Conservation (phyloP, 805 yeast species). For the Sugiyamaella floridensis region DNA sequence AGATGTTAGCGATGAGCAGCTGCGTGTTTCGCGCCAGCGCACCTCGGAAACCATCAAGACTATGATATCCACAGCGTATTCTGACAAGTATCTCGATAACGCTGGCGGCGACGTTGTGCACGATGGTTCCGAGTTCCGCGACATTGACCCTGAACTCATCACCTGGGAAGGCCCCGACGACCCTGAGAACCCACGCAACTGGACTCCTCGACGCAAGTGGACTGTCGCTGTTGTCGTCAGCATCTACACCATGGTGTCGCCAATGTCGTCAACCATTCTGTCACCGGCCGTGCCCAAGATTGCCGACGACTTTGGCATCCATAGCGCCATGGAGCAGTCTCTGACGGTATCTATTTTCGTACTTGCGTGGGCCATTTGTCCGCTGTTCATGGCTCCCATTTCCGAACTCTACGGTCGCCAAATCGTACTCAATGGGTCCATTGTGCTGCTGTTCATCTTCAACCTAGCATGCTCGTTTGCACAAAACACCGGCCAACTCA, state of each 20-base stretch:
- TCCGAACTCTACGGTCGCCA: slow-evolving; percentile 62
- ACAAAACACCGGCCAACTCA: slow-evolving; percentile 46
- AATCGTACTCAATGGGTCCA: slow-evolving; percentile 46
- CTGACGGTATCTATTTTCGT: slow-evolving; percentile 58
- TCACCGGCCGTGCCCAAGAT: slow-evolving; percentile 54
- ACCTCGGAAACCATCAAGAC: slow-evolving; percentile 39
- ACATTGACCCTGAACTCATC: slow-evolving; percentile 57
- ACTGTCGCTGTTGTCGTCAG: slow-evolving; percentile 43
- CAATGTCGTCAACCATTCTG: slow-evolving; percentile 54
- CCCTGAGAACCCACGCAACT: slow-evolving; percentile 58
- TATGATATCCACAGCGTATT: slow-evolving; percentile 29
- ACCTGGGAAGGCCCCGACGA: slow-evolving; percentile 63
- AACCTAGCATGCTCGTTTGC: slow-evolving; percentile 56
- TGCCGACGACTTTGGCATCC: slow-evolving; percentile 38
- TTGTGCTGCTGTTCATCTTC: slow-evolving; percentile 38
- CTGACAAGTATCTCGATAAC: slow-evolving; percentile 10
- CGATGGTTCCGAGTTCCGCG: slow-evolving; percentile 49
- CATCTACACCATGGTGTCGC: slow-evolving; percentile 50
- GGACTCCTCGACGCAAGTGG: slow-evolving; percentile 41
- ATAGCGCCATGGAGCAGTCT: slow-evolving; percentile 38
- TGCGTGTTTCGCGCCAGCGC: slow-evolving; percentile 37
- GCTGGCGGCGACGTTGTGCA: slow-evolving; percentile 24
- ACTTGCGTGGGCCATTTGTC: slow-evolving; percentile 65
- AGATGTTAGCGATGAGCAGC: slow-evolving; percentile 31
- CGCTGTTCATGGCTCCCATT: slow-evolving; percentile 58